phyloP scores from a whole-genome alignment of 2,329 filamentous ascomycete species.

The Calonectria ilicicola region DNA sequence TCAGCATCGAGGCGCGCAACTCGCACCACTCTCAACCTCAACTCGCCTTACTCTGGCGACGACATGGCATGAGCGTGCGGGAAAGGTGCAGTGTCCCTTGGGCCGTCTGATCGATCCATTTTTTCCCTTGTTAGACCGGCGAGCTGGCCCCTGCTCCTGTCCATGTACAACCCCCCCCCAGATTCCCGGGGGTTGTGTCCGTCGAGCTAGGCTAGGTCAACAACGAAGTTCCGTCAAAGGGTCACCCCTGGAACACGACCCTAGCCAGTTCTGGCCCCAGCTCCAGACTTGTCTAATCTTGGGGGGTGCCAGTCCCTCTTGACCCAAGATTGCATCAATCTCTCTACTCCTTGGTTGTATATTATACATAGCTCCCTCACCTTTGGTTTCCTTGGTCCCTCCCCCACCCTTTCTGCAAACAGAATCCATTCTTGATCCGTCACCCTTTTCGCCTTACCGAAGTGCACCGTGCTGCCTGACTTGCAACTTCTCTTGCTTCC shows the following conservation, averaged over 20 bases:
- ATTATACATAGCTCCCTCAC: constrained; percentile 41
- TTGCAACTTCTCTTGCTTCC: not conserved
- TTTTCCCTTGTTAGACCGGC: constrained; percentile 26
- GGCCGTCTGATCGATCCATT: constrained; percentile 40
- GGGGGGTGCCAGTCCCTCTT: constrained; percentile 40
- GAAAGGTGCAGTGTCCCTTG: constrained; percentile 36
- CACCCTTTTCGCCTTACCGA: not conserved
- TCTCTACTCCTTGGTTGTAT: constrained; percentile 40
- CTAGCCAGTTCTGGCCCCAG: constrained; percentile 42
- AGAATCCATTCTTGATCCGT: constrained; percentile 18
- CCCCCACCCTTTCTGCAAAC: constrained; percentile 22
- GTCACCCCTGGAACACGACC: constrained; percentile 43
- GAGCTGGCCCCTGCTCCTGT: constrained; percentile 33
- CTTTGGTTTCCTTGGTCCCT: constrained; percentile 22
- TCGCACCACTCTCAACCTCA: constrained; percentile 42
- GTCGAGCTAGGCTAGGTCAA: constrained; percentile 41
- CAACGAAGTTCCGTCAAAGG: constrained; percentile 38
- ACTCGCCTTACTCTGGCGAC: constrained; percentile 38
- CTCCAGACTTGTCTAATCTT: constrained; percentile 43
- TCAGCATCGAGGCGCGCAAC: constrained; percentile 32
- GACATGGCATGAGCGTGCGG: constrained; percentile 42
- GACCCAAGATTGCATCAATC: constrained; percentile 48
- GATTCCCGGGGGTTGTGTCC: constrained; percentile 45
- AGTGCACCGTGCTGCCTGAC: not conserved
- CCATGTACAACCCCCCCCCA: constrained; percentile 38